Evolutionary conservation across 345 rosid genomes (phyloP).

Genomic region (Psidium friedrichsthalianum): DNA sequence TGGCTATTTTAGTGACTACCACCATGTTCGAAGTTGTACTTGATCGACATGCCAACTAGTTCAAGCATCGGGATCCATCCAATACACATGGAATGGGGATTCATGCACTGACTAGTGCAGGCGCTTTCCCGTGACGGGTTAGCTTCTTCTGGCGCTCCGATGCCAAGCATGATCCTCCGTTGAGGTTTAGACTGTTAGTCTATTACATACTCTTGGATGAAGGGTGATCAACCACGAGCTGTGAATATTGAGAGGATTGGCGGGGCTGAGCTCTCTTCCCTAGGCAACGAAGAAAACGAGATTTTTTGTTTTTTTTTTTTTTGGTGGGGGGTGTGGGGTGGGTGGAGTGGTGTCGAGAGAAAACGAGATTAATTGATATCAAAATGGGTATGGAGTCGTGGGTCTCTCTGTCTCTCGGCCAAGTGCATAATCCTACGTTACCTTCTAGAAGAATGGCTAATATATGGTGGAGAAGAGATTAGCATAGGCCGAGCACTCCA

Average conservation of each 20-base stretch:
- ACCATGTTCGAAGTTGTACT: neutral
- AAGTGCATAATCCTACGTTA: neutral
- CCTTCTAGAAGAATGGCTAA: neutral
- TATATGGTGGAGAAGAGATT: neutral
- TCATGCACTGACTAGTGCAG: neutral
- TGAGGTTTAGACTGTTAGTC: neutral
- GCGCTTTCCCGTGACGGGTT: neutral
- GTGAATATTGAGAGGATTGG: neutral
- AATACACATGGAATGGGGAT: neutral
- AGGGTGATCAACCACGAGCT: neutral
- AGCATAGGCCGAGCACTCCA: neutral
- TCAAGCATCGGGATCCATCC: neutral
- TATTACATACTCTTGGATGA: neutral
- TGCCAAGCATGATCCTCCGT: neutral
- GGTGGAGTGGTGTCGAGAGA: too few species aligned
- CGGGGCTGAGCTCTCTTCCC: neutral
- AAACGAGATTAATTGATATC: neutral
- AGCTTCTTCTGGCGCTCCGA: neutral
- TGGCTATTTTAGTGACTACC: neutral
- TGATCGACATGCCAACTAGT: neutral
- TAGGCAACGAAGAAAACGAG: neutral
- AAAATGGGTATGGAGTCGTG: neutral
- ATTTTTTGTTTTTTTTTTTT: neutral
- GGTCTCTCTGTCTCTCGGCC: neutral
- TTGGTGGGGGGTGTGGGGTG: too few species aligned